Evolutionary conservation across 768 basidiomycete genomes (phyloP).

Genomic region (Chiua virens): DNA sequence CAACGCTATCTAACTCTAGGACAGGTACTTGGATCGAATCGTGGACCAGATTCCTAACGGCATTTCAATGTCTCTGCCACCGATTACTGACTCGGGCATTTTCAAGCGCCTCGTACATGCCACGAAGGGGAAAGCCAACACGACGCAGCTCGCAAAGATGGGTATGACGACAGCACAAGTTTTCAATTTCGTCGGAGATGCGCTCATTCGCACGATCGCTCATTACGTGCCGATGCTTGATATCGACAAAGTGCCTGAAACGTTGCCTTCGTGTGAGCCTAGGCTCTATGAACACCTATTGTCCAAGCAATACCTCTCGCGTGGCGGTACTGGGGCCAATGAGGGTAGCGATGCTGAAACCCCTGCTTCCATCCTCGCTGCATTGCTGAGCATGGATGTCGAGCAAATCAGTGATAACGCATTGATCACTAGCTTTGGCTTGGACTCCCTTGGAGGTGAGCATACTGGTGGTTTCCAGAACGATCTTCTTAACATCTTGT

Average conservation of each 20-base stretch:
- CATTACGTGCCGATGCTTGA: conserved; percentile 32
- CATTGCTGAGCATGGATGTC: conserved; percentile 23
- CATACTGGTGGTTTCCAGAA: neutral
- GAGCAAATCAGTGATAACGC: conserved; percentile 32
- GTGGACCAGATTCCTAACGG: conserved; percentile 30
- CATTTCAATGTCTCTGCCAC: conserved; percentile 35
- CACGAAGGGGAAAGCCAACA: conserved; percentile 29
- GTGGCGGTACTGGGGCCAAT: conserved; percentile 5
- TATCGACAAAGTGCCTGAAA: conserved; percentile 23
- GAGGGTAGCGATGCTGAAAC: conserved; percentile 18
- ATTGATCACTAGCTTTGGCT: conserved; percentile 28
- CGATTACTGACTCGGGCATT: conserved; percentile 35
- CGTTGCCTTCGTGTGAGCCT: conserved; percentile 28
- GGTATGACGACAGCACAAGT: conserved; percentile 34
- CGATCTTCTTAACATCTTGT: neutral
- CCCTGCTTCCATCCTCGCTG: conserved; percentile 26
- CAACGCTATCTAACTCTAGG: neutral
- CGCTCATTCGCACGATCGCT: conserved; percentile 26
- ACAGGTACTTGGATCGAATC: conserved; percentile 34
- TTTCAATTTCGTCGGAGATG: conserved; percentile 33
- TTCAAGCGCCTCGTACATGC: conserved; percentile 32
- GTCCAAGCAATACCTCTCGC: conserved; percentile 20
- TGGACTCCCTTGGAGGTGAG: conserved; percentile 28
- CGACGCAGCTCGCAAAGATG: conserved; percentile 28
- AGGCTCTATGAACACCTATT: conserved; percentile 28